A percentile compares a stretch with the other conserved stretches of the same genome.
Conservation (phyloP, 768 basidiomycete genomes). For the Kwoniella mangroviensis region DNA sequence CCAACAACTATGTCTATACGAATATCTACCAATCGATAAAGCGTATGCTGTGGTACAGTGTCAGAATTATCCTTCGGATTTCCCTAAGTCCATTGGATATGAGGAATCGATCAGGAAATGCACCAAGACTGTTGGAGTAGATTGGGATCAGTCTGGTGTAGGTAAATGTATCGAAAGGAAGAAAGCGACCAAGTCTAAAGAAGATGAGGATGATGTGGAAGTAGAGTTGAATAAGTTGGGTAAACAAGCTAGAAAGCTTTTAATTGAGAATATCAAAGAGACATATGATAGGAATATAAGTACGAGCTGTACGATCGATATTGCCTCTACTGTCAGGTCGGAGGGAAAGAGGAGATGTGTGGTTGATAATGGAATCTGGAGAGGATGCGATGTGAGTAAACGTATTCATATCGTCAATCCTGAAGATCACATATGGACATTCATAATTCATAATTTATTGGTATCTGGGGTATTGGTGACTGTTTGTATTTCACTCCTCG, state of each 20-base stretch:
- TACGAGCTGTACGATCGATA: slow-evolving; percentile 85
- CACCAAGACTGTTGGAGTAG: slow-evolving; percentile 67
- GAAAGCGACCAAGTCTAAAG: background rate
- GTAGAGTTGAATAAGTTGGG: slow-evolving; percentile 65
- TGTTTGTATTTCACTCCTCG: background rate
- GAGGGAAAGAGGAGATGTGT: slow-evolving; percentile 68
- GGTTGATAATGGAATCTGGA: slow-evolving; percentile 64
- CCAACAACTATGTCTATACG: slow-evolving; percentile 75
- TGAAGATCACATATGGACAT: too few species aligned
- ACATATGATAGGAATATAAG: slow-evolving; percentile 66
- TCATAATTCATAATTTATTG: too few species aligned
- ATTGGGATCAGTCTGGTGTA: slow-evolving; percentile 68
- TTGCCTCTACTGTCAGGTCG: slow-evolving; percentile 60
- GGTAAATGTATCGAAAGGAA: slow-evolving; percentile 63
- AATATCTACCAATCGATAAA: slow-evolving; percentile 54
- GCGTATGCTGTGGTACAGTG: slow-evolving; percentile 38
- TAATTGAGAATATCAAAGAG: slow-evolving; percentile 66
- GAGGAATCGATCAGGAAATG: slow-evolving; percentile 71
- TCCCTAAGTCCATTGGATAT: slow-evolving; percentile 66
- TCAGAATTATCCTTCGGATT: slow-evolving; percentile 35
- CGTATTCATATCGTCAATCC: too few species aligned
- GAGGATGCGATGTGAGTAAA: slow-evolving; percentile 59
- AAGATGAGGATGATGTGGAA: background rate
- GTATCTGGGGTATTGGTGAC: slow-evolving; percentile 38
- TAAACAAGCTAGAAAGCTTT: slow-evolving; percentile 56